phyloP scores from a whole-genome alignment of 805 yeast species.

The Cyberlindnera meyerae region DNA sequence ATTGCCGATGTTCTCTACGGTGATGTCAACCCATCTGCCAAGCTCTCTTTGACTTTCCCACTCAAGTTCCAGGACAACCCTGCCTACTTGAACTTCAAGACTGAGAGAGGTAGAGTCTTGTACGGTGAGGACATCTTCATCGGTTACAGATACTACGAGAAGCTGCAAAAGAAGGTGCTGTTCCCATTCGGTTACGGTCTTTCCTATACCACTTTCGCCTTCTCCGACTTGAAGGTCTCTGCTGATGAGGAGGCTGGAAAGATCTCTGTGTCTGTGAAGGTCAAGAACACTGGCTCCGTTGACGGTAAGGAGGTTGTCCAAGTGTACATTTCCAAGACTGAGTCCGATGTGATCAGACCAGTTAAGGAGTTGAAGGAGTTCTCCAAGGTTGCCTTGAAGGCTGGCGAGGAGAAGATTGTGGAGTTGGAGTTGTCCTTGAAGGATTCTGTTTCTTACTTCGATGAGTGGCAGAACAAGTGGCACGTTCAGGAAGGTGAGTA shows the following conservation, averaged over 20 bases:
- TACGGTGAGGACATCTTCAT: slow-evolving; percentile 65
- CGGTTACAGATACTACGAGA: slow-evolving; percentile 59
- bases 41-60: slow-evolving; percentile 53
- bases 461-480: slow-evolving; percentile 46
- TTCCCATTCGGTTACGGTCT: slow-evolving; percentile 63
- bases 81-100: slow-evolving; percentile 44
- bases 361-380: slow-evolving; percentile 57
- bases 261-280: slow-evolving; percentile 32
- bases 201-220: slow-evolving; percentile 49
- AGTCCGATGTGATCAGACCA: slow-evolving; percentile 41
- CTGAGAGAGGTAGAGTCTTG: slow-evolving; percentile 47
- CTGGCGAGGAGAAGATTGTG: slow-evolving; percentile 40
- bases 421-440: slow-evolving; percentile 35
- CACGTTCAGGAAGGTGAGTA: slow-evolving; percentile 46
- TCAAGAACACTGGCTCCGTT: slow-evolving; percentile 42
- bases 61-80: slow-evolving; percentile 48
- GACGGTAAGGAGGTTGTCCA: slow-evolving; percentile 55
- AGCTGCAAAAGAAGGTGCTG: slow-evolving; percentile 39
- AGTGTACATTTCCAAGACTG: slow-evolving; percentile 39
- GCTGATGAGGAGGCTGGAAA: slow-evolving; percentile 26
- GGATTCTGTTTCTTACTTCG: slow-evolving; percentile 50
- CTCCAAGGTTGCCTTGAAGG: slow-evolving; percentile 40
- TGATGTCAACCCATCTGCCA: slow-evolving; percentile 56
- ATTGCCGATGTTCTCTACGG: slow-evolving; percentile 53
- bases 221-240: slow-evolving; percentile 33